These are phyloP conservation scores for Pythium oligandrum DNA, from an alignment of 352 stramenopile species.

Conservation along the genomic window DNA sequence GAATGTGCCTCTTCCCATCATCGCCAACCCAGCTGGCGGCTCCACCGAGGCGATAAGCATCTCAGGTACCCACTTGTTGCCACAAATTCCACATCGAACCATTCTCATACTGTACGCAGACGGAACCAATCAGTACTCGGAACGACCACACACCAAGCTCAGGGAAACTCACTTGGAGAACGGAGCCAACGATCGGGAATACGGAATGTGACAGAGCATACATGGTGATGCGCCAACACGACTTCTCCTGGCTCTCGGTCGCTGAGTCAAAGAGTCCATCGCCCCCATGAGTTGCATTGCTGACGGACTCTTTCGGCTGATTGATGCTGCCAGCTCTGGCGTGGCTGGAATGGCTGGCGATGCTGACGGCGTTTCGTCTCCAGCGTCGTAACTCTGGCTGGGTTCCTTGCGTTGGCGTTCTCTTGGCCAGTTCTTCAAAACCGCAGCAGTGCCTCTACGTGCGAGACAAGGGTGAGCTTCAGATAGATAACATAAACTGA, in stretches of 20 bases:
- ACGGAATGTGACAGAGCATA: slow-evolving; percentile 96
- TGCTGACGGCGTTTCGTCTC: slow-evolving; percentile 26
- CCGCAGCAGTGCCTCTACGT: slow-evolving; percentile 63
- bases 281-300: neutral
- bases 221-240: slow-evolving; percentile 74
- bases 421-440: slow-evolving; percentile 70
- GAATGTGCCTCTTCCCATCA: slow-evolving; percentile 91
- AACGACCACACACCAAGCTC: neutral
- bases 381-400: slow-evolving; percentile 30
- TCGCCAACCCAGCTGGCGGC: slow-evolving; percentile 70
- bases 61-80: slow-evolving; percentile 97
- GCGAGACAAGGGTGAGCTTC: neutral
- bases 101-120: slow-evolving; percentile 88
- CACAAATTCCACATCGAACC: slow-evolving; percentile 94
- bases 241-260: slow-evolving; percentile 13
- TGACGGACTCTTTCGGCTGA: slow-evolving; percentile 37
- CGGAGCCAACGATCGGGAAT: slow-evolving; percentile 92
- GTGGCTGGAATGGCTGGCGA: slow-evolving; percentile 32
- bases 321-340: slow-evolving; percentile 28
- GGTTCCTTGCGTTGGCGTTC: slow-evolving; percentile 27
- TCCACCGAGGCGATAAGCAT: slow-evolving; percentile 91
- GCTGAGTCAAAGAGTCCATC: neutral
- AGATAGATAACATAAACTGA: neutral
- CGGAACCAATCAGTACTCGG: no score
- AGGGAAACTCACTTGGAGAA: slow-evolving; percentile 87